Conservation (phyloP, 2,329 filamentous ascomycete species). For the Alternaria gaisen region DNA sequence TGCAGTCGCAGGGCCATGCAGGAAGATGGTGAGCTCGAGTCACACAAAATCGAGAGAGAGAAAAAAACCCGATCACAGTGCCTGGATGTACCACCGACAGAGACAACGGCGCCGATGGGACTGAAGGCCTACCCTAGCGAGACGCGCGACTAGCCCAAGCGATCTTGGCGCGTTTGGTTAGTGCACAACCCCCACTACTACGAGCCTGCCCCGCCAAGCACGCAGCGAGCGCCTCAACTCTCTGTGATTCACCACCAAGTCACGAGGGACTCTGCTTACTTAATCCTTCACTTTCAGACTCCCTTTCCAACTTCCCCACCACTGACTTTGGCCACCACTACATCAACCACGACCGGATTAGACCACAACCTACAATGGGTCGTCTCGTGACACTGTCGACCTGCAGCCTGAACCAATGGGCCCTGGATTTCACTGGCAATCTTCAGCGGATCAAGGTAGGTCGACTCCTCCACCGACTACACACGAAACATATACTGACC, state of each 20-base stretch:
- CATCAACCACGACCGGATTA: neutral
- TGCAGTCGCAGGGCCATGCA: neutral
- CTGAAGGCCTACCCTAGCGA: neutral
- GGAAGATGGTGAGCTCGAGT: neutral
- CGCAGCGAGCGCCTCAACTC: neutral
- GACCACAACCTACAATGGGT: conserved; percentile 13
- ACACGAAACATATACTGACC: neutral
- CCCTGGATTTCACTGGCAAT: conserved; percentile 62
- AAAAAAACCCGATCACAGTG: neutral
- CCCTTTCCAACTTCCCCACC: too few relatives aligned
- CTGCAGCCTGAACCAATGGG: conserved; percentile 44
- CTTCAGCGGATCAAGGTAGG: conserved; percentile 64
- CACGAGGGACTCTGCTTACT: too few relatives aligned
- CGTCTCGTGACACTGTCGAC: conserved; percentile 40
- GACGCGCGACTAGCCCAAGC: neutral
- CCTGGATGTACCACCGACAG: neutral
- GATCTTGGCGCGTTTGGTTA: neutral
- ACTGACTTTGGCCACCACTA: too few relatives aligned
- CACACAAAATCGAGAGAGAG: neutral
- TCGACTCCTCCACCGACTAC: neutral
- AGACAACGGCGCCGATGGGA: neutral
- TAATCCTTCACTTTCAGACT: too few relatives aligned
- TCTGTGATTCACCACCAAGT: too few relatives aligned
- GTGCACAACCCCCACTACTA: neutral
- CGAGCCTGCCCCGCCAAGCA: neutral